Base-by-base conservation (phyloP, 2,329 filamentous ascomycete species). In the Neofusicoccum cordaticola region DNA sequence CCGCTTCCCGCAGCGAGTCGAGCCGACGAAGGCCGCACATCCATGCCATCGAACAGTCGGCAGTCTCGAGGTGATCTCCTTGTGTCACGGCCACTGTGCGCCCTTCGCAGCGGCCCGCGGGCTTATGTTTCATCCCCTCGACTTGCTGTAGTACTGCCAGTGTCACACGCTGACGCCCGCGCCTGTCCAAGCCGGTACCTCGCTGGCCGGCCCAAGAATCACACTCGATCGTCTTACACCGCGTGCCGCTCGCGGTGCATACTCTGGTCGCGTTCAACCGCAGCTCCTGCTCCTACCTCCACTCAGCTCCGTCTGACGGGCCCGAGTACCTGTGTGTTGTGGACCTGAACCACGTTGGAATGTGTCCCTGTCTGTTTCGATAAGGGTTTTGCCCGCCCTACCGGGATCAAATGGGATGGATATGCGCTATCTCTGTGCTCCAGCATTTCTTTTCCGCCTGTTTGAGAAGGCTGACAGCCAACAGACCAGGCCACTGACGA, bases 61-160 rank as follows among this genome's bases (percentile, higher is more conserved):
- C 44, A 62, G 12, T 42, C 22, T 47, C 45, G 41, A 62, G 41
- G 58, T 37, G 15, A 47, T 45, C 44, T 17, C 27, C 44, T 44
- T 37, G 61, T 63, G 48, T 42, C 12, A 63, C 61, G 35, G 9
- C 17, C 41, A 11, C 35, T 12, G 42, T 61, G 41, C 56, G 15
- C 56, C 39, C 31, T 61, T 44, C 56, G 41, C 34, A 37, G 44
- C 57, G 45, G 44, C 19, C 57, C 44, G 44, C 22, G 57, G 27
- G 57, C 53, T 58, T 48, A 61, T 45, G 58, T 62, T 62, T 62
- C 58, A 62, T 41, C 31, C 44, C 45, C 44, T 39, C 42, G 44
- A 39, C 57, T 42, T 22, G 42, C 35, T 50, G 57, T 47, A 17
- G 35, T 42, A 42, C 51, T 56, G 15, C 34, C 31, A 42, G 52